Conservation (phyloP, 1,139 yeast species). For the Suhomyces wounanorum region DNA sequence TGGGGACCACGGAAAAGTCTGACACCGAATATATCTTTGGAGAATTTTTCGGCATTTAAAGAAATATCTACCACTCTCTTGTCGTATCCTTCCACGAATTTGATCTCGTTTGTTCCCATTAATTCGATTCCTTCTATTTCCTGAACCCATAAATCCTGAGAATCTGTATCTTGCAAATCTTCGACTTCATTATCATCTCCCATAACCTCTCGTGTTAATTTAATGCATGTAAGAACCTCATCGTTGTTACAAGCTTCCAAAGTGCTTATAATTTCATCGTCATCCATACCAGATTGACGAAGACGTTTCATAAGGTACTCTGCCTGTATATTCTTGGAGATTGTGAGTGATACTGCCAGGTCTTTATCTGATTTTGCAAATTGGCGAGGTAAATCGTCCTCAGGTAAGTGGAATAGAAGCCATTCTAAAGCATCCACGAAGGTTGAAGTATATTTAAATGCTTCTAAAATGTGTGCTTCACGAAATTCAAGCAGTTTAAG, state of each 20-base stretch:
- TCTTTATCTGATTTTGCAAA: conserved; percentile 50
- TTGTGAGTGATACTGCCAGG: conserved; percentile 48
- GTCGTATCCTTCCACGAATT: conserved; percentile 23
- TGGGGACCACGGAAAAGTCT: conserved; percentile 51
- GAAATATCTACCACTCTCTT: conserved; percentile 31
- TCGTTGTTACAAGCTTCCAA: conserved; percentile 44
- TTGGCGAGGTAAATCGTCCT: conserved; percentile 79
- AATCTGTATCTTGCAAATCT: conserved; percentile 20
- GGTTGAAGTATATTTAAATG: conserved; percentile 58
- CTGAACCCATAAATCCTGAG: conserved; percentile 62
- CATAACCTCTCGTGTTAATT: conserved; percentile 42
- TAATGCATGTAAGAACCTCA: conserved; percentile 55
- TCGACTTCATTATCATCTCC: conserved; percentile 3
- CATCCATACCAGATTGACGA: conserved; percentile 67
- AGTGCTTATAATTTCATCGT: conserved; percentile 58
- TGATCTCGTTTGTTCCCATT: conserved; percentile 38
- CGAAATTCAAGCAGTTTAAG: conserved; percentile 66
- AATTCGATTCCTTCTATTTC: conserved; percentile 74
- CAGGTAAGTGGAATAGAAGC: conserved; percentile 86
- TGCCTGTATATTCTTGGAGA: conserved; percentile 44
- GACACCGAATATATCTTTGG: conserved; percentile 41
- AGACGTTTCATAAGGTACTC: conserved; percentile 55
- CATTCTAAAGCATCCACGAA: conserved; percentile 71
- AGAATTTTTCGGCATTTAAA: conserved; percentile 35
- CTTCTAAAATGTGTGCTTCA: conserved; percentile 66